Base-by-base conservation (phyloP, 371 early-diverging fungal genomes). In the Apophysomyces trapeziformis region DNA sequence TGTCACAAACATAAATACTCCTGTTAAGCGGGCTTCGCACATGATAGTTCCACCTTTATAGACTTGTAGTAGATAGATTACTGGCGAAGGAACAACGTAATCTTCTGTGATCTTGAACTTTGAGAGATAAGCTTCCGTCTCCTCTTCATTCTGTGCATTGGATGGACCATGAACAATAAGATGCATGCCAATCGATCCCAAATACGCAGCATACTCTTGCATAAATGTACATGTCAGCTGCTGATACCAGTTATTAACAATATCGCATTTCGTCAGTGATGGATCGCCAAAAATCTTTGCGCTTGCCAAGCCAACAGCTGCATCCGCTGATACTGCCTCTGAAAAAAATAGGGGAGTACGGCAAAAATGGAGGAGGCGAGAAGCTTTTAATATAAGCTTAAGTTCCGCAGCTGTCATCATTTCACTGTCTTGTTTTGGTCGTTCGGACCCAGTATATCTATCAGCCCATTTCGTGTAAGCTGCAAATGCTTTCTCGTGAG, bases 21-120 rank as follows among this genome's bases (percentile, higher is more conserved):
- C 89, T 16, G 92, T 88, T 4, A 93, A 73, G 35, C 90, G 79
- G 13, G 90, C 86, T 69, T 94, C 92, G 21, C 90, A 87, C 79
- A 94, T 85, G 44, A 94, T 81, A 0, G 89, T 86, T 0, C 92
- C 92, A 5, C 86, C 88, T 35, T 80, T 78, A 44, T 89, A 84
- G 0, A 84, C 81, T 64, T 89, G 91, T 45, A 88, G 77, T 47
- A 91, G 68, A 67, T 91, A 93, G 0, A 87, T 83, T 0, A 89
- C 85, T 7, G 90, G 90, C 8, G 85, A 85, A 1, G 80, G 69
- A 7, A 78, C 74, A 16, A 65, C 36, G 37, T 69, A 68, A 12
- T 70, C 63, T 21, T 78, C 74, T 4, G 76, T 69, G 9, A 78
- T 71, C 8, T 68, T 72, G 63, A 78, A 78, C 7, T 64, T 57